Conservation (phyloP, 169 alveolate genomes). For the Plasmodium coatneyi region DNA sequence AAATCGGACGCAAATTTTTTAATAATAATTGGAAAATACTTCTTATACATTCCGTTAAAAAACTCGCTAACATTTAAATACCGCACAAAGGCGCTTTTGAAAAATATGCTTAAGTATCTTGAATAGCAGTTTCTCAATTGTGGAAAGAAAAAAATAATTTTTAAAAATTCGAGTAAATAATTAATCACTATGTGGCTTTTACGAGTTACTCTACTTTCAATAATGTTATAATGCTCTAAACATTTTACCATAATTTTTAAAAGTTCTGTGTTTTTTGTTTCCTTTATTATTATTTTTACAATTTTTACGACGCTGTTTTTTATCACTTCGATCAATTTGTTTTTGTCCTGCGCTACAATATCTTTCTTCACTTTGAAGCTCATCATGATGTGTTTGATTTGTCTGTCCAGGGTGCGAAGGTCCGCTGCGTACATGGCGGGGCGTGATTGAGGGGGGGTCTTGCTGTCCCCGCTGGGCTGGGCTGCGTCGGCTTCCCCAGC, state of each 20-base stretch:
- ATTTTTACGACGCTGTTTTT: constrained; percentile 19
- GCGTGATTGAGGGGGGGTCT: background rate
- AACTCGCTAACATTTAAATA: constrained; percentile 23
- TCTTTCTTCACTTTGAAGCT: constrained; percentile 8
- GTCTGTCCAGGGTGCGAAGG: constrained; percentile 2
- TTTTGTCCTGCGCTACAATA: background rate
- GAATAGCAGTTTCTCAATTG: constrained; percentile 6
- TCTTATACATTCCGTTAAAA: constrained; percentile 3
- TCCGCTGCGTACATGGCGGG: constrained; percentile 16
- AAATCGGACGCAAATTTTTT: constrained; percentile 7
- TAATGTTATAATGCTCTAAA: constrained; percentile 36
- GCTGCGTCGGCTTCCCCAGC: background rate
- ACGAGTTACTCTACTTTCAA: constrained; percentile 20
- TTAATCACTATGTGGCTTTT: constrained; percentile 22
- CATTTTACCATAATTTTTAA: constrained; percentile 27
- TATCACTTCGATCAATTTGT: background rate
- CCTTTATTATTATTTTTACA: constrained; percentile 19
- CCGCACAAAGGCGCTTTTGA: constrained; percentile 48
- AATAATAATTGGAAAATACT: background rate
- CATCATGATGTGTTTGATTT: background rate
- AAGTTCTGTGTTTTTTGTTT: constrained; percentile 27
- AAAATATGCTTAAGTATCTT: constrained; percentile 27
- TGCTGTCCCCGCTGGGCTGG: background rate
- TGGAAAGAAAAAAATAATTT: constrained; percentile 15
- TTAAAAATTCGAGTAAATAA: constrained; percentile 30